phyloP scores from a whole-genome alignment of 2,329 filamentous ascomycete species.

The Monosporascus sp. region DNA sequence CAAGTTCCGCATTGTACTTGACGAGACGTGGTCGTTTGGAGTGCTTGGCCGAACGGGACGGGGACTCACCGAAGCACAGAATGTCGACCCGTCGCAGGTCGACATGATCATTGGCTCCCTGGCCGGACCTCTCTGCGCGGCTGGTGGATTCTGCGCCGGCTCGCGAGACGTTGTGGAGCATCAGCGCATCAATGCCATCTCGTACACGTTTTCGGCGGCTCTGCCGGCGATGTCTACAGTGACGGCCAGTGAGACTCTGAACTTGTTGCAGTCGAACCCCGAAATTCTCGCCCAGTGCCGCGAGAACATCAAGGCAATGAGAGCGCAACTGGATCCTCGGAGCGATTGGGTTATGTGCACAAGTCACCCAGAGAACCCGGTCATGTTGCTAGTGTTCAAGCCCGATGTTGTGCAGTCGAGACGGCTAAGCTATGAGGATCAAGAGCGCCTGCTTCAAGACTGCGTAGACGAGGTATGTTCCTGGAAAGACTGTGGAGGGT shows the following conservation, averaged over 20 bases:
- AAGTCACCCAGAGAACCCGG: constrained; percentile 77
- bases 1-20: constrained; percentile 95
- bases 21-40: constrained; percentile 97
- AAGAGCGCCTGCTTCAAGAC: constrained; percentile 81
- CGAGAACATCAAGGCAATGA: constrained; percentile 83
- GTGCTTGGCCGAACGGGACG: constrained; percentile 87
- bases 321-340: constrained; percentile 80
- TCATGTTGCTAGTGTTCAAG: constrained; percentile 80
- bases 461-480: constrained; percentile 85
- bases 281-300: constrained; percentile 73
- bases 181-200: constrained; percentile 85
- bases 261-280: constrained; percentile 79
- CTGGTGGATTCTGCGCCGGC: constrained; percentile 93
- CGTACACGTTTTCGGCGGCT: constrained; percentile 94
- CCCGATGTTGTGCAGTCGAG: constrained; percentile 70
- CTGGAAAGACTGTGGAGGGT: background rate
- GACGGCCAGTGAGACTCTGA: constrained; percentile 88
- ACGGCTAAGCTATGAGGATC: constrained; percentile 65
- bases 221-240: constrained; percentile 90
- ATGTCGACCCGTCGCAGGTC: constrained; percentile 86
- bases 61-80: constrained; percentile 91
- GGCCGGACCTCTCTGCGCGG: constrained; percentile 82
- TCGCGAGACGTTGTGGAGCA: constrained; percentile 90
- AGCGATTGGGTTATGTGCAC: constrained; percentile 89
- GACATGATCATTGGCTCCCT: constrained; percentile 97